Base-by-base conservation (phyloP, 73 alveolate genomes). In the Paramecium tetraurelia region DNA sequence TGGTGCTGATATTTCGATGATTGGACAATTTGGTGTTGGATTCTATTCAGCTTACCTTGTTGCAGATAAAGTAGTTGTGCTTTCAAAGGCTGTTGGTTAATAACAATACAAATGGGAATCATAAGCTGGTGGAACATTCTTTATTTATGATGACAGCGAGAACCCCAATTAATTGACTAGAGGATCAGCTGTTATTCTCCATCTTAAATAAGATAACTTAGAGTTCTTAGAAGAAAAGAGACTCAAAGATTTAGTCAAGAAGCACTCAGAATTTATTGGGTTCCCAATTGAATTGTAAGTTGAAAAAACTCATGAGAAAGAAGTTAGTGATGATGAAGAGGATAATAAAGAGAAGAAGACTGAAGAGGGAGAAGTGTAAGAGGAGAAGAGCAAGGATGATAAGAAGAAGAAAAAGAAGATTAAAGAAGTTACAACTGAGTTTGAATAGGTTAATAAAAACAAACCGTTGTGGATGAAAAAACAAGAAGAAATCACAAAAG, bases 1-100 rank as follows among this genome's bases (percentile, higher is more conserved):
- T 44, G 99, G 99, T n/a, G 99, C 99, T 40, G 99, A 98, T 96
- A 98, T 98, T 93, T 92, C 98, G 43, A 98, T 98, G 99, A 98
- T 98, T 85, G 99, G 99, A 20, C 98, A 97, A 97, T 98, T 98
- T 92, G 99, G 99, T 76, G 99, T 98, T 95, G 99, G 99, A 44
- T 98, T 98, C 96, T 98, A 98, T 96, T 97, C 99, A 16, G 98
- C 99, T 93, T 98, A 97, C 96, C 96, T 98, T 69, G 99, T 98
- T n/a, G 98, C 99, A 21, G 99, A 98, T 84, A 98, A 95, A 93
- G 99, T 97, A 80, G 94, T 95, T 6, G 99, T 98, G 59, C 96
- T 96, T 96, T 88, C 98, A 93, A 96, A 97, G 95, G 86, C 96
- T 76, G 97, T 96, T 92, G 99, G 97, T 68, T 99, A 96, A 86